phyloP scores from a whole-genome alignment of 208 protist species.

The Crithidia brevicula region DNA sequence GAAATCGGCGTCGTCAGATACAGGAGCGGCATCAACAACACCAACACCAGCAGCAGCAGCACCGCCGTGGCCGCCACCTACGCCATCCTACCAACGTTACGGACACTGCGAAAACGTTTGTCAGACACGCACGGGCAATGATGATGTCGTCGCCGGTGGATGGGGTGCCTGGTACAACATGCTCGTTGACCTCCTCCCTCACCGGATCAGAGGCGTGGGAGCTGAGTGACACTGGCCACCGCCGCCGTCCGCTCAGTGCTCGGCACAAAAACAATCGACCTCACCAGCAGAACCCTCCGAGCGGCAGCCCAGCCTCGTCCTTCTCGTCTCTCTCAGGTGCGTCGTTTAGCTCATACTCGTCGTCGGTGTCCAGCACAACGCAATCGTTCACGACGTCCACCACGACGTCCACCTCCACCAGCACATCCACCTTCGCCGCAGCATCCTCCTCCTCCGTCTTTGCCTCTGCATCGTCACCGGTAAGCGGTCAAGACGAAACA shows the following conservation, averaged over 20 bases:
- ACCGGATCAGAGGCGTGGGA: slow-evolving; percentile 3
- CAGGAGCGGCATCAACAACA: background rate
- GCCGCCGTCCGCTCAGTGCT: background rate
- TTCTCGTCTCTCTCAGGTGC: background rate
- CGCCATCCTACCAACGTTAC: background rate
- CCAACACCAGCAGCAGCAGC: background rate
- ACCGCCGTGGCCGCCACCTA: background rate
- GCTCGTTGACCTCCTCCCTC: slow-evolving; percentile 1
- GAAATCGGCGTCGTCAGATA: background rate
- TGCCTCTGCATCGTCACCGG: background rate
- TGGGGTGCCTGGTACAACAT: background rate
- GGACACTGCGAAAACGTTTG: slow-evolving; percentile 8
- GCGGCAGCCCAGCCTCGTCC: background rate
- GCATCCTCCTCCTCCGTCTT: background rate
- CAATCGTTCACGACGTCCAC: background rate
- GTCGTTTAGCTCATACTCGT: background rate
- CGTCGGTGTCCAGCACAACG: background rate
- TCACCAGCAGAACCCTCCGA: too few species aligned
- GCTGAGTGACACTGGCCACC: background rate
- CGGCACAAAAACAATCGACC: too few species aligned
- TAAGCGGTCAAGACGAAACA: background rate
- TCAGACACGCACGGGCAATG: slow-evolving; percentile 8
- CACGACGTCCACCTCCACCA: slow-evolving; percentile 4
- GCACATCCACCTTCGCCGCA: too few species aligned
- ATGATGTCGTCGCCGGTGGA: slow-evolving; percentile 5